Base-by-base conservation (phyloP, 805 yeast species). In the Hanseniaspora osmophila region DNA sequence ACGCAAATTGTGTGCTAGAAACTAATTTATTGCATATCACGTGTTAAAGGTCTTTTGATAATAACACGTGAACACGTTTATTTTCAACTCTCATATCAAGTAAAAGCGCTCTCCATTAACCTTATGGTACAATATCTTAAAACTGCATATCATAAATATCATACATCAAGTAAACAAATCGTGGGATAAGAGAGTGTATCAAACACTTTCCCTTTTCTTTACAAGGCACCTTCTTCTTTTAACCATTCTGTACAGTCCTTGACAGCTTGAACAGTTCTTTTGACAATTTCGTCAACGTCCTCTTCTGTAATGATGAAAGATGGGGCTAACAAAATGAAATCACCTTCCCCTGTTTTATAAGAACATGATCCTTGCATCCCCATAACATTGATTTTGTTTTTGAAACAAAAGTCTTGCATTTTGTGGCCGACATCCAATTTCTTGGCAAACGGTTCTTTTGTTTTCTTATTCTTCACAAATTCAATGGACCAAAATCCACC, bases 401-500 rank as follows among this genome's bases (percentile, higher is more conserved):
- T 65, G 44, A 64, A 65, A 46, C 70, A 64, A 40, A 54, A 49
- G 19, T 54, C 53, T 49, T 61, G 55, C 42, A 67, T 53, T 30
- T 57, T 53, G 43, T 62, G 59, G 32, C 69, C 73, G 37, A 70
- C 59, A 41, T 62, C 60, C 38, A 62, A 47, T 15, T 56, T 54
- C 38, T 63, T 57, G 32, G 62, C 66, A 48, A 74, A 73, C 11
- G 70, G 63, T 55, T 72, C 73, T 52, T 74, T 75, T 16, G 80
- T 70, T 15, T 54, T 58, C 50, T 66, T 71, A 54, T 77, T 68
- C 53, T 73, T 68, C 48, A 75, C 80, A 44, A 75, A 64, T 58
- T 77, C 83, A 41, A 77, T 53, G 4, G 76, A 65, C 70, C 78
- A 67, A 60, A 77, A 77, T 37, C 75, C 72, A 49, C 82, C 83